Conservation (phyloP, 306 rosid species). For the Ceratonia siliqua region DNA sequence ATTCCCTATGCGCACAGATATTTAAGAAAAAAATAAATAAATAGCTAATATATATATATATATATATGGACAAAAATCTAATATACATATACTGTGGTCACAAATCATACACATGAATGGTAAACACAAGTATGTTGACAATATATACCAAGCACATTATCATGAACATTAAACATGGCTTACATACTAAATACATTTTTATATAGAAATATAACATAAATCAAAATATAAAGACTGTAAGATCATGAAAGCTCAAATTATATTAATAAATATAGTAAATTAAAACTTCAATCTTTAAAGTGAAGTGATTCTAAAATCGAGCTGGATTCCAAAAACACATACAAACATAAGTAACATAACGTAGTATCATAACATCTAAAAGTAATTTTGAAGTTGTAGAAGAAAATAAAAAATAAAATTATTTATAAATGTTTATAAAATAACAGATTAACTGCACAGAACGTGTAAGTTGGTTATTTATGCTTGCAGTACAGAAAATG, state of each 20-base stretch:
- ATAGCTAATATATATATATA: conserved; percentile 23
- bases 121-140: conserved; percentile 10
- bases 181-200: conserved; percentile 1
- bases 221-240: not conserved
- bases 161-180: conserved; percentile 4
- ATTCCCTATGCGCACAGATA: conserved; percentile 53
- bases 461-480: not conserved
- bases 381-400: not conserved
- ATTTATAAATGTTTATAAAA: not conserved
- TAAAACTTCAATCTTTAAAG: not conserved
- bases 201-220: not conserved
- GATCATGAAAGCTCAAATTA: not conserved
- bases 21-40: conserved; percentile 7
- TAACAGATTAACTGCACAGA: conserved; percentile 1
- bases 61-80: conserved; percentile 5
- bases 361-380: not conserved
- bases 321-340: not conserved
- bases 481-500: not conserved
- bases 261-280: not conserved
- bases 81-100: conserved; percentile 9
- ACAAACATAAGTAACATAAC: not conserved
- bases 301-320: conserved; percentile 13
- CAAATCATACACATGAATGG: conserved; percentile 8
- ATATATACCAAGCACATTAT: conserved; percentile 21
- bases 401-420: too few relatives aligned